These are phyloP conservation scores for Russula brevipes DNA, from an alignment of 768 basidiomycete species.

Conservation along the genomic window DNA sequence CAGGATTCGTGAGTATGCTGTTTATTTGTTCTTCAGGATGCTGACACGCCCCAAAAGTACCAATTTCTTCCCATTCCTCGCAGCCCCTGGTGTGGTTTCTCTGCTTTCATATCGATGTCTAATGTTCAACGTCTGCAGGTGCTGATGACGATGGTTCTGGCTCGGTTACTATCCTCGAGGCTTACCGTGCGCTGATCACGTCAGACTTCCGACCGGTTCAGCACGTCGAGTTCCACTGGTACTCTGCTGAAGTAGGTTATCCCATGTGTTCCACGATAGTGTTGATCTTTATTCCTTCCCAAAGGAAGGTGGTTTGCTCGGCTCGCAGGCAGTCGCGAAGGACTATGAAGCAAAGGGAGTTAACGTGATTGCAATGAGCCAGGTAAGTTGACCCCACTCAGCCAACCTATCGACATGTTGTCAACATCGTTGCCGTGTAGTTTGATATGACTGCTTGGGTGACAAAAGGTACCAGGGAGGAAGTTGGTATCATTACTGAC, in stretches of 20 bases:
- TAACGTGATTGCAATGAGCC: constrained; percentile 78
- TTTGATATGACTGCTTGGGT: constrained; percentile 96
- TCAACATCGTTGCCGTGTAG: constrained; percentile 34
- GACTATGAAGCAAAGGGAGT: constrained; percentile 59
- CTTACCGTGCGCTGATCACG: constrained; percentile 64
- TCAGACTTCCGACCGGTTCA: constrained; percentile 63
- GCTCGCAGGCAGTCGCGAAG: constrained; percentile 83
- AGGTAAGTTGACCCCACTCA: constrained; percentile 41
- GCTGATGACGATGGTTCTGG: constrained; percentile 64
- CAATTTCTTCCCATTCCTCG: constrained; percentile 72
- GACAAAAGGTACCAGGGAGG: constrained; percentile 55
- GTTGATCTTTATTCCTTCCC: neutral
- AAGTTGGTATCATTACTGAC: constrained; percentile 80
- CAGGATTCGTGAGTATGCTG: constrained; percentile 59
- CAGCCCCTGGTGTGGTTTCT: constrained; percentile 56
- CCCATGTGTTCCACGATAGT: constrained; percentile 1
- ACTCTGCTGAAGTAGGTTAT: constrained; percentile 63
- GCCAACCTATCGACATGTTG: constrained; percentile 6
- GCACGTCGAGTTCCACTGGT: constrained; percentile 79
- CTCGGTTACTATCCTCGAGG: constrained; percentile 72
- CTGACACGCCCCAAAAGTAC: constrained; percentile 40
- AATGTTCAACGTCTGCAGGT: constrained; percentile 38
- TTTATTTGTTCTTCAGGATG: constrained; percentile 4
- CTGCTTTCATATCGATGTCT: constrained; percentile 10
- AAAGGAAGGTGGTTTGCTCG: constrained; percentile 79